A percentile compares a stretch with the other conserved stretches of the same genome.
phyloP scores from a whole-genome alignment of 805 yeast genomes.

The Candida ficus region DNA sequence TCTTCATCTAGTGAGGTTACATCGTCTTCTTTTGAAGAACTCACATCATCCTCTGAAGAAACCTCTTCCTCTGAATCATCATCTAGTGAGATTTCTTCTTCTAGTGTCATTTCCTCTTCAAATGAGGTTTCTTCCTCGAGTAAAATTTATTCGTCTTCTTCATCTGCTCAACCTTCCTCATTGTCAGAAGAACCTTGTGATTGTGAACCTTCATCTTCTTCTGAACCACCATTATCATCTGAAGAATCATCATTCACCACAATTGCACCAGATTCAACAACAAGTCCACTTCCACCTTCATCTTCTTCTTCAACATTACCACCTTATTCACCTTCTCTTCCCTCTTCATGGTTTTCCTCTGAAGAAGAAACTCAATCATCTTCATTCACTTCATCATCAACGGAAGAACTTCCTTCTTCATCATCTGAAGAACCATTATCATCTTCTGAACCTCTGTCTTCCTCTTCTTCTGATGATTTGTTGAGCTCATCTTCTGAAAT shows the following conservation, averaged over 20 bases:
- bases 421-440: background rate
- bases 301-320: background rate
- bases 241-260: background rate
- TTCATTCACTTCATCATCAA: background rate
- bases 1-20: background rate
- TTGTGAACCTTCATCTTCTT: too few species aligned
- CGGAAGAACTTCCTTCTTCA: too few species aligned
- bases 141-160: too few species aligned
- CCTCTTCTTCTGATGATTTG: background rate
- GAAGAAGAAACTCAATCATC: background rate
- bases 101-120: too few species aligned
- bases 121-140: too few species aligned
- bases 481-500: background rate
- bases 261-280: background rate
- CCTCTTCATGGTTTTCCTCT: too few species aligned
- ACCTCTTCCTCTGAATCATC: background rate
- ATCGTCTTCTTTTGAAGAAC: background rate
- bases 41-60: background rate
- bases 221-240: constrained; percentile 1
- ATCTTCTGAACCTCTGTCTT: background rate
- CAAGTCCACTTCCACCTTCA: background rate
- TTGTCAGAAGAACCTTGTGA: background rate
- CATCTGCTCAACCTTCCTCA: background rate
- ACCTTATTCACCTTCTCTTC: too few species aligned
- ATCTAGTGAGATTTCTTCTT: too few species aligned